Evolutionary conservation across 75 land plant genomes (phyloP).

Genomic region (Isoetes taiwanensis): DNA sequence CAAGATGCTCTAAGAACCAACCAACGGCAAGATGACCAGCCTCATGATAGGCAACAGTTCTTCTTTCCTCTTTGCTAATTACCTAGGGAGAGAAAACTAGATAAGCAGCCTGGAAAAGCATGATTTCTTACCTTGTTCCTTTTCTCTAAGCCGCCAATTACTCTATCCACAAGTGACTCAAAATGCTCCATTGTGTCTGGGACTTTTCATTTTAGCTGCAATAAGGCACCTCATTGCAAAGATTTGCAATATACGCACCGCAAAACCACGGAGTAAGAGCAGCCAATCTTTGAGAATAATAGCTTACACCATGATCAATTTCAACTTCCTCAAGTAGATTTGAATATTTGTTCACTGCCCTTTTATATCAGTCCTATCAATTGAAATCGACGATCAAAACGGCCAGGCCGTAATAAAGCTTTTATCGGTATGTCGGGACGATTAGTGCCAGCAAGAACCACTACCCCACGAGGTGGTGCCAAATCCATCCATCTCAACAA

Average conservation of each 20-base stretch:
- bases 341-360: neutral
- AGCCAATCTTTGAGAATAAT: neutral
- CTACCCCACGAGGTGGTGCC: neutral
- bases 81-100: neutral
- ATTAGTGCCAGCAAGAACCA: constrained; percentile 5
- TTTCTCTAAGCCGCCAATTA: neutral
- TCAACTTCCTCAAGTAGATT: neutral
- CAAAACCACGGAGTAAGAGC: neutral
- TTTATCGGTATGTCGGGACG: neutral
- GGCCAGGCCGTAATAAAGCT: neutral
- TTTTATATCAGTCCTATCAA: constrained; percentile 1
- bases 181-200: neutral
- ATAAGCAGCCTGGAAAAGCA: neutral
- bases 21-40: neutral
- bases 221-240: neutral
- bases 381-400: neutral
- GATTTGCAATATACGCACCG: constrained; percentile 1
- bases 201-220: neutral
- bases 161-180: neutral
- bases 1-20: neutral
- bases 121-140: neutral
- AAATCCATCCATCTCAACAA: constrained; percentile 6
- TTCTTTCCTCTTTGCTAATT: neutral
- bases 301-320: neutral
- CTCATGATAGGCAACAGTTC: constrained; percentile 4